These are phyloP conservation scores for Astrocystis sublimbata DNA, from an alignment of 495 filamentous ascomycete species.

Conservation along the genomic window DNA sequence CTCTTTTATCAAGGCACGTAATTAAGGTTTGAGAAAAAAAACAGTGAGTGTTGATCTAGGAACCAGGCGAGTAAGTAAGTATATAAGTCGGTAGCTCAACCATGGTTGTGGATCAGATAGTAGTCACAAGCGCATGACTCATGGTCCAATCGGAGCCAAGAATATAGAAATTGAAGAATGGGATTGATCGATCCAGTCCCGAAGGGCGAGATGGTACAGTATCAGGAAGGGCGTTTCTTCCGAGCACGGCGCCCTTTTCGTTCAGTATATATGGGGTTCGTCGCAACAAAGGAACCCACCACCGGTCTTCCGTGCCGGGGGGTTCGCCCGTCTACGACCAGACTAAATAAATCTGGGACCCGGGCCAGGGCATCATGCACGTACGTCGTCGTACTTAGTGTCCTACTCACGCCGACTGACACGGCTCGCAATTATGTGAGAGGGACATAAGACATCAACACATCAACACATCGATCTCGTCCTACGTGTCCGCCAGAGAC, in stretches of 20 bases:
- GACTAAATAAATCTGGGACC: neutral
- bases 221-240: slow-evolving; percentile 11
- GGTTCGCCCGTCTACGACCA: neutral
- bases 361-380: neutral
- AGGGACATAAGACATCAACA: neutral
- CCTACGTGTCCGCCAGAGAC: neutral
- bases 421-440: neutral
- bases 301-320: neutral
- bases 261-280: neutral
- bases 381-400: slow-evolving; percentile 2
- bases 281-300: slow-evolving; percentile 10
- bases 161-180: neutral
- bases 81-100: slow-evolving; percentile 7
- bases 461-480: neutral
- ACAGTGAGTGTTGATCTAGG: neutral
- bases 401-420: neutral
- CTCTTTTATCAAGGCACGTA: neutral
- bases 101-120: slow-evolving; percentile 14
- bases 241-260: slow-evolving; percentile 1
- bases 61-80: neutral
- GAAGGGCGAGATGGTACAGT: neutral
- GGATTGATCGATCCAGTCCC: neutral
- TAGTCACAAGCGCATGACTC: slow-evolving; percentile 13
- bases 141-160: slow-evolving; percentile 10
- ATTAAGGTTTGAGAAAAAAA: neutral